Percentiles rank a stretch among this genome's conserved stretches.
Evolutionary conservation across 2,329 filamentous ascomycete genomes (phyloP).

Genomic region (Dryadomyces sulphureus): DNA sequence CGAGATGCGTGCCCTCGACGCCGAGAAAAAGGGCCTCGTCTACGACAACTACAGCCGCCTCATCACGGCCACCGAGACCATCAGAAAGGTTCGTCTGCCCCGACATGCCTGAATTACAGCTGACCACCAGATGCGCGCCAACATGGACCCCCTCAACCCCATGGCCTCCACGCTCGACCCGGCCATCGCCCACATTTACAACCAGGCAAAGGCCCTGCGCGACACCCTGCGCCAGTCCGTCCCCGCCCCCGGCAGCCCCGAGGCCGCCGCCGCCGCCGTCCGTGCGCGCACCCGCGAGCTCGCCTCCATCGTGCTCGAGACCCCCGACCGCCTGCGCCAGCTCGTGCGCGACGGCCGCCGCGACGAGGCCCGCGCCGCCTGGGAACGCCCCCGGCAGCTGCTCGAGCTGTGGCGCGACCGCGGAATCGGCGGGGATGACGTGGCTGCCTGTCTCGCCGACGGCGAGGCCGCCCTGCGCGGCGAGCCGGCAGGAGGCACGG

Average conservation of each 20-base stretch:
- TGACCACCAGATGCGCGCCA: slow-evolving; percentile 56
- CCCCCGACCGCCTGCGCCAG: slow-evolving; percentile 41
- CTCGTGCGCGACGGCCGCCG: slow-evolving; percentile 44
- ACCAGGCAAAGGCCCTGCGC: slow-evolving; percentile 39
- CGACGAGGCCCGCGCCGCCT: slow-evolving; percentile 44
- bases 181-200: slow-evolving; percentile 61
- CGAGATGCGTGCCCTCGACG: slow-evolving; percentile 81
- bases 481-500: slow-evolving; percentile 8
- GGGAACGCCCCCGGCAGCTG: slow-evolving; percentile 37
- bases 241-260: slow-evolving; percentile 27
- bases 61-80: slow-evolving; percentile 92
- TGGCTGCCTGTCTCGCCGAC: slow-evolving; percentile 36
- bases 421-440: slow-evolving; percentile 36
- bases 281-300: slow-evolving; percentile 34
- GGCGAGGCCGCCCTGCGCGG: slow-evolving; percentile 33
- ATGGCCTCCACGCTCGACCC: slow-evolving; percentile 59
- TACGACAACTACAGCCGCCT: slow-evolving; percentile 98
- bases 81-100: slow-evolving; percentile 45
- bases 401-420: slow-evolving; percentile 38
- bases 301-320: slow-evolving; percentile 46
- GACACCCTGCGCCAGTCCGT: slow-evolving; percentile 33
- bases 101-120: slow-evolving; percentile 2
- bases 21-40: slow-evolving; percentile 90
- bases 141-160: slow-evolving; percentile 66
- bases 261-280: slow-evolving; percentile 20